phyloP scores from a whole-genome alignment of 176 grass and related monocot genomes.

The Oryza punctata region DNA sequence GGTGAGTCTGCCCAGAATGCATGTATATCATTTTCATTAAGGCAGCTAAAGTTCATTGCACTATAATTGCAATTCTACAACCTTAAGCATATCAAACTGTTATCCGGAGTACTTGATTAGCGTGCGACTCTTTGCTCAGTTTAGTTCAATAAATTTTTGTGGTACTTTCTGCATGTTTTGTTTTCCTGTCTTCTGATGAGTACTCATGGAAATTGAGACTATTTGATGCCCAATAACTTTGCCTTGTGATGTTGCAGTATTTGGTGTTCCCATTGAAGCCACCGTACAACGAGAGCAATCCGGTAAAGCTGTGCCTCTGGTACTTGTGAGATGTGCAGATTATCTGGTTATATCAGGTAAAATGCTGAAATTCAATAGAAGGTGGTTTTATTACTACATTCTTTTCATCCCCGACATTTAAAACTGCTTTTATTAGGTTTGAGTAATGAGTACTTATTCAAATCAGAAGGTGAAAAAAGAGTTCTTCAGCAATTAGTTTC shows the following conservation, averaged over 20 bases:
- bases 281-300: conserved; percentile 76
- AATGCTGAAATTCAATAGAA: conserved; percentile 27
- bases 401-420: conserved; percentile 38
- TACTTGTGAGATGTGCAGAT: conserved; percentile 85
- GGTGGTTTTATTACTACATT: conserved; percentile 15
- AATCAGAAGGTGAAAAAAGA: conserved; percentile 81
- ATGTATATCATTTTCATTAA: conserved; percentile 14
- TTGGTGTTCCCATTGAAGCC: conserved; percentile 84
- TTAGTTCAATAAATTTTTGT: conserved; percentile 21
- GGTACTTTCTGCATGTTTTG: conserved; percentile 2
- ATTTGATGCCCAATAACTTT: conserved; percentile 25
- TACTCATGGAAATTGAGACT: neutral
- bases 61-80: conserved; percentile 11
- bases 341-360: conserved; percentile 88
- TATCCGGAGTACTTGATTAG: conserved; percentile 21
- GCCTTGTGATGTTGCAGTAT: conserved; percentile 58
- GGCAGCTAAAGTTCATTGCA: conserved; percentile 11
- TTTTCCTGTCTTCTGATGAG: conserved; percentile 9
- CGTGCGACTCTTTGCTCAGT: neutral
- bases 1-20: conserved; percentile 59
- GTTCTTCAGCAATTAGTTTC: conserved; percentile 81
- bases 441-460: conserved; percentile 87
- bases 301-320: conserved; percentile 73
- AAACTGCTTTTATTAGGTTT: conserved; percentile 56
- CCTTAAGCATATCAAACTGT: neutral